These are phyloP conservation scores for Tulasnella sp. DNA, from an alignment of 768 basidiomycete genomes.

Conservation along the genomic window DNA sequence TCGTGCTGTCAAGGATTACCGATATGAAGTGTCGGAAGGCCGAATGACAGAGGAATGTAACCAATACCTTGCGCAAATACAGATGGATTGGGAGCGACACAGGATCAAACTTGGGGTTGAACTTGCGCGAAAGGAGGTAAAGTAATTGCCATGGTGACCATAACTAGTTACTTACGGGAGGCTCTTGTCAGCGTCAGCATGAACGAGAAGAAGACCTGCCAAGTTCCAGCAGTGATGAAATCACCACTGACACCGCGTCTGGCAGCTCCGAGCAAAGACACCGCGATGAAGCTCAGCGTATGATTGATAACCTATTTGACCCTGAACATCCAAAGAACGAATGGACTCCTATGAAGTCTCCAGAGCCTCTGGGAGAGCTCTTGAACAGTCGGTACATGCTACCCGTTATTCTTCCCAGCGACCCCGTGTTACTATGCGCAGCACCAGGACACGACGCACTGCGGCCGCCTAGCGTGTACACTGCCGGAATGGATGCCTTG, in stretches of 20 bases:
- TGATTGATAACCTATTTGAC: constrained; percentile 75
- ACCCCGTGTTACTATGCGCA: constrained; percentile 65
- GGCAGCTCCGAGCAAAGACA: constrained; percentile 24
- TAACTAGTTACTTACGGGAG: constrained; percentile 7
- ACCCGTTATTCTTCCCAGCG: constrained; percentile 69
- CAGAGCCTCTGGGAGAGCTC: constrained; percentile 78
- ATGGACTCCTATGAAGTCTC: constrained; percentile 69
- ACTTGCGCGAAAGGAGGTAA: constrained; percentile 69
- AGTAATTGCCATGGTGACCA: constrained; percentile 8
- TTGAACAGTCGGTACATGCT: constrained; percentile 91
- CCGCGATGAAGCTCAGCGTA: constrained; percentile 34
- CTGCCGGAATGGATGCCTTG: constrained; percentile 9
- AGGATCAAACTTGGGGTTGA: constrained; percentile 79
- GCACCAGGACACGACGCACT: constrained; percentile 31
- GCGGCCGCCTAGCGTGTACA: constrained; percentile 5
- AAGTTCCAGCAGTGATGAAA: constrained; percentile 32
- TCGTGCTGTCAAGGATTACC: constrained; percentile 79
- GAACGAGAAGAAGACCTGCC: constrained; percentile 50
- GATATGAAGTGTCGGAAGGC: constrained; percentile 81
- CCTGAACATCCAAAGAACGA: constrained; percentile 44
- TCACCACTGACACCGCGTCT: constrained; percentile 19
- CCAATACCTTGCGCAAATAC: constrained; percentile 87
- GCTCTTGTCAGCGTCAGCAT: constrained; percentile 59
- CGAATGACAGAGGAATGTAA: constrained; percentile 91
- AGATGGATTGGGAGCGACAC: constrained; percentile 95